Evolutionary conservation across 2,329 filamentous ascomycete species (phyloP).

Genomic region (Aureobasidium sp.): DNA sequence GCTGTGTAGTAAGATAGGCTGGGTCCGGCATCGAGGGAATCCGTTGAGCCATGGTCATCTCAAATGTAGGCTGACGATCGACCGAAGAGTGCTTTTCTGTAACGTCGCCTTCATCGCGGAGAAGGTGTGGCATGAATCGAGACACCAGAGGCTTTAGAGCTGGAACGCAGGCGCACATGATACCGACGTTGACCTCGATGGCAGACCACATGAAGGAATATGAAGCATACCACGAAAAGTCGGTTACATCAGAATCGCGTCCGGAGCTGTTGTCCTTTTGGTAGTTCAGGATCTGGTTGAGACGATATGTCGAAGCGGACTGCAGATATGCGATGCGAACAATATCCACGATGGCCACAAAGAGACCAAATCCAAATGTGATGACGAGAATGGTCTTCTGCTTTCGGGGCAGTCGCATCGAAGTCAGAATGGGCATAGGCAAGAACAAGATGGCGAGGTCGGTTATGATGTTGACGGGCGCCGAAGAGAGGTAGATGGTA

Average conservation of each 20-base stretch:
- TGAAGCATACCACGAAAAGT: slow-evolving; percentile 66
- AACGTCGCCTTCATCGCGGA: slow-evolving; percentile 41
- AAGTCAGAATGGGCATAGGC: slow-evolving; percentile 79
- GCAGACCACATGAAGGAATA: slow-evolving; percentile 89
- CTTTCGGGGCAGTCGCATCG: slow-evolving; percentile 74
- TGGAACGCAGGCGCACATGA: slow-evolving; percentile 87
- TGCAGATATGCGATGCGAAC: slow-evolving; percentile 87
- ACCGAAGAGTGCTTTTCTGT: slow-evolving; percentile 26
- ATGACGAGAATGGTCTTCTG: slow-evolving; percentile 84
- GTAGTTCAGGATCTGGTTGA: slow-evolving; percentile 35
- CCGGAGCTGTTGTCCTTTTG: slow-evolving; percentile 22
- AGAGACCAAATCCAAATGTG: slow-evolving; percentile 80
- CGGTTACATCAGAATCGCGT: slow-evolving; percentile 34
- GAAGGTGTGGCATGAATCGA: slow-evolving; percentile 49
- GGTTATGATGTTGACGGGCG: slow-evolving; percentile 86
- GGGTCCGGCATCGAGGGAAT: slow-evolving; percentile 22
- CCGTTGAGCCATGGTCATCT: slow-evolving; percentile 22
- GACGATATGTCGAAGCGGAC: slow-evolving; percentile 50
- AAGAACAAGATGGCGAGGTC: slow-evolving; percentile 82
- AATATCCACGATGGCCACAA: slow-evolving; percentile 82
- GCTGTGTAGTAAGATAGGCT: slow-evolving; percentile 1
- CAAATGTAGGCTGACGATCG: slow-evolving; percentile 3
- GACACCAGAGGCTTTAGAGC: slow-evolving; percentile 81
- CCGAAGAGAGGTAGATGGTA: slow-evolving; percentile 63
- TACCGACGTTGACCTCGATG: slow-evolving; percentile 83